These are phyloP conservation scores for Carpinus fangiana DNA, from an alignment of 306 rosid species.

Conservation along the genomic window DNA sequence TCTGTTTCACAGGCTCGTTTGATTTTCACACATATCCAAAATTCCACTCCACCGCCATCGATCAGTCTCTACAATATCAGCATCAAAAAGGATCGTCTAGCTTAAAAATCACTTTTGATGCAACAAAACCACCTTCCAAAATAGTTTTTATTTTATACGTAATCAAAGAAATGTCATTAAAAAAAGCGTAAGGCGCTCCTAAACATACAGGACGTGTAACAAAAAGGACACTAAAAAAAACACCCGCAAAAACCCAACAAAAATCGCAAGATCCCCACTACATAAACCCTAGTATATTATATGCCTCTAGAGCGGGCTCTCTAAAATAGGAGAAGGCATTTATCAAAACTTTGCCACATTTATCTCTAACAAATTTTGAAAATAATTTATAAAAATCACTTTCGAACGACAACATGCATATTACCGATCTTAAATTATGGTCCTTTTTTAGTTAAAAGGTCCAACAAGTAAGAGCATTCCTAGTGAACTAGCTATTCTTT, in stretches of 20 bases:
- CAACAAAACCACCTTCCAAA: too few relatives aligned
- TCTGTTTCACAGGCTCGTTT: constrained; percentile 81
- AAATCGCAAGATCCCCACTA: too few relatives aligned
- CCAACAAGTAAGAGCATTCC: neutral
- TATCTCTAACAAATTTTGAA: neutral
- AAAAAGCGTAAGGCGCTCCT: too few relatives aligned
- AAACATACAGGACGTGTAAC: too few relatives aligned
- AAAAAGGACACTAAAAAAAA: too few relatives aligned
- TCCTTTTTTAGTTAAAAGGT: neutral
- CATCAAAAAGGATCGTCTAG: neutral
- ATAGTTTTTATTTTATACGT: too few relatives aligned
- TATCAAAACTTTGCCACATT: neutral
- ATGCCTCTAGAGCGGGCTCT: neutral
- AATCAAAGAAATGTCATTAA: too few relatives aligned
- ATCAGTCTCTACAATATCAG: constrained; percentile 59
- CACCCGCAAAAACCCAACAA: too few relatives aligned
- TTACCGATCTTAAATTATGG: too few relatives aligned
- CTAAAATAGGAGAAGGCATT: neutral
- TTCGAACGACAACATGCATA: neutral
- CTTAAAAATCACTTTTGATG: too few relatives aligned
- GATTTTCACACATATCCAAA: constrained; percentile 58
- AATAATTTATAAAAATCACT: neutral
- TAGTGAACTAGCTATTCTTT: too few relatives aligned
- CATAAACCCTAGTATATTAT: too few relatives aligned
- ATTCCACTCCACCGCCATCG: constrained; percentile 50